Evolutionary conservation across 768 basidiomycete species (phyloP), one percentile per base, ranked within the genome.

Genomic region (Serendipita sp.): DNA sequence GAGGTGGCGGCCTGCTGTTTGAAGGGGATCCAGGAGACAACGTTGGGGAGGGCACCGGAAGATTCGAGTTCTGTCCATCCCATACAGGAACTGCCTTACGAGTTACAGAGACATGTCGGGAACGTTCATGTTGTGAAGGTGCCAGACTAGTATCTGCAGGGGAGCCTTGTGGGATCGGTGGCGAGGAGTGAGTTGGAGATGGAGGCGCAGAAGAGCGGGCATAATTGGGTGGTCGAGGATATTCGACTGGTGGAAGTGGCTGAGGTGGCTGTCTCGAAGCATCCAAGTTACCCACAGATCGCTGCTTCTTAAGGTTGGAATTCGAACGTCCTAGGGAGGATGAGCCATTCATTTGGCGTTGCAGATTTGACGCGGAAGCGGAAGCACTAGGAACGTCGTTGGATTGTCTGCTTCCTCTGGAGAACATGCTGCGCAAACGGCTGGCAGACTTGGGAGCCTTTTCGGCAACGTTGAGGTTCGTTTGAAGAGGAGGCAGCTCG

Each of bases 361-460:
- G 67, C 44, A 69, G 66, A 48, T 69, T 72, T 16, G 66, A 66
- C 53, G 69, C 71, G 51, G 73, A 75, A 60, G 69, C 68, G 41
- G 67, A 51, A 63, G 60, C 38, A 30, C 71, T 41, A 41, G 41
- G 41, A 41, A 5, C 41, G 41, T 74, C 75, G 64, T 82, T 75
- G 47, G 69, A 74, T 44, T 70, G 70, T 45, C 70, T 70, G 18
- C 71, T 85, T 32, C 92, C 76, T 69, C 83, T 86, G 18, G 89
- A 90, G 69, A 93, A 87, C 84, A 93, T 90, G 67, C 84, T 81
- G 73, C 86, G 86, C 66, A 92, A 75, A 30, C 88, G 80, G 56
- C 83, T 51, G 10, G 83, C 64, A 78, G 71, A 64, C 68, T 75
- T 78, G 58, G 45, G 48, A 16, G 75, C 74, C 73, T 83, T 83